A percentile compares a stretch with the other conserved stretches of the same genome.
phyloP scores from a whole-genome alignment of 2,329 filamentous ascomycete species.

The Fusarium neocosmosporiellum region DNA sequence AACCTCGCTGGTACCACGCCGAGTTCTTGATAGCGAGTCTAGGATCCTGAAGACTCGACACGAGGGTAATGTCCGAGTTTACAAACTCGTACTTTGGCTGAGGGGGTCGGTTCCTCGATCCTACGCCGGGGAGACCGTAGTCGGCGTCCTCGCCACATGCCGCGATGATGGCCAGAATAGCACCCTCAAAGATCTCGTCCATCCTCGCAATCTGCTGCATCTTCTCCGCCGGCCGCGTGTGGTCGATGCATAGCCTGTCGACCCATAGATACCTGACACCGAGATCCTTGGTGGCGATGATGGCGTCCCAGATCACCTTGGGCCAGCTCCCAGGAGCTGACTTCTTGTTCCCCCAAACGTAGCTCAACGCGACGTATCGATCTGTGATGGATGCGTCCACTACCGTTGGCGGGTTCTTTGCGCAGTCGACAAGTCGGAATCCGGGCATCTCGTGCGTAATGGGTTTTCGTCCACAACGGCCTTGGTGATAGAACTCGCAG shows the following conservation, averaged over 20 bases:
- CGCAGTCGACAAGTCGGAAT: slow-evolving; percentile 50
- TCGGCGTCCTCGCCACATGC: slow-evolving; percentile 49
- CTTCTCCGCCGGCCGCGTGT: slow-evolving; percentile 37
- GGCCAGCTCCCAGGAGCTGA: slow-evolving; percentile 42
- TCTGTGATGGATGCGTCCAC: slow-evolving; percentile 45
- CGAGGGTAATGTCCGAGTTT: slow-evolving; percentile 47
- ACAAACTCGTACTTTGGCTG: slow-evolving; percentile 49
- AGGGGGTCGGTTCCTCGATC: slow-evolving; percentile 38
- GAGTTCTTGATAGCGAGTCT: slow-evolving; percentile 46
- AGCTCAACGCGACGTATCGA: slow-evolving; percentile 50
- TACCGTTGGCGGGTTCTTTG: slow-evolving; percentile 45
- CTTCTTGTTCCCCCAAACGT: slow-evolving; percentile 48
- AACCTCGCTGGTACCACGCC: slow-evolving; percentile 51
- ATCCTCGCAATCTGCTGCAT: slow-evolving; percentile 49
- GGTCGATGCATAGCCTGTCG: slow-evolving; percentile 51
- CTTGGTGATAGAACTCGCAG: slow-evolving; percentile 49
- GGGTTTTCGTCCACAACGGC: slow-evolving; percentile 46
- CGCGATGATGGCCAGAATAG: slow-evolving; percentile 53
- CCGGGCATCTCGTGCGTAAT: slow-evolving; percentile 42
- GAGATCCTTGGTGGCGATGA: slow-evolving; percentile 45
- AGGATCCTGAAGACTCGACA: slow-evolving; percentile 48
- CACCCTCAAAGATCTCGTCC: slow-evolving; percentile 51
- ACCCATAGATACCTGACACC: slow-evolving; percentile 54
- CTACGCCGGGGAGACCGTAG: slow-evolving; percentile 50
- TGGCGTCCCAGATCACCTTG: slow-evolving; percentile 47